Conservation (phyloP, 306 rosid genomes). For the Pueraria montana region DNA sequence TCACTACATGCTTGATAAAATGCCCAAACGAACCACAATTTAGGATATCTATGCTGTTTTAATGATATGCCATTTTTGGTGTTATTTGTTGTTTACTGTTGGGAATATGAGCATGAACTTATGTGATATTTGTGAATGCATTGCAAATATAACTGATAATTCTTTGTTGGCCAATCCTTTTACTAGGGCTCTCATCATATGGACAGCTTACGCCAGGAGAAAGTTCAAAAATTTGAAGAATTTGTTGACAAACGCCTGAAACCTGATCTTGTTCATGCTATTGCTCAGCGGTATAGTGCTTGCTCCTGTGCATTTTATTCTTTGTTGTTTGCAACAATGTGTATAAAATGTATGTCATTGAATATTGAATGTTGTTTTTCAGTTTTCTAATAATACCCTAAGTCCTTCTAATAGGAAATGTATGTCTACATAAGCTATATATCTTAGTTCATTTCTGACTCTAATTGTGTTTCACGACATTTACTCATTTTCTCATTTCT, state of each 20-base stretch:
- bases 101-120: conserved; percentile 29
- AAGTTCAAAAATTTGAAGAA: conserved; percentile 78
- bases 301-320: conserved; percentile 13
- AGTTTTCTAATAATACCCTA: conserved; percentile 6
- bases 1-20: conserved; percentile 11
- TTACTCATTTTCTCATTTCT: conserved; percentile 23
- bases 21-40: conserved; percentile 7
- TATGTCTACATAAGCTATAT: conserved; percentile 7
- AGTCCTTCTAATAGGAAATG: conserved; percentile 8
- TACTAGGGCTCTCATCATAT: conserved; percentile 51
- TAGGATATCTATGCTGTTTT: background rate
- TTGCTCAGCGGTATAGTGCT: conserved; percentile 72
- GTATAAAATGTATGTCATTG: background rate
- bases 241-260: conserved; percentile 85
- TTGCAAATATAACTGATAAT: conserved; percentile 17
- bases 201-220: conserved; percentile 64
- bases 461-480: conserved; percentile 6
- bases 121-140: background rate
- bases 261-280: conserved; percentile 85
- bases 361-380: background rate
- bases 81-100: background rate
- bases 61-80: background rate
- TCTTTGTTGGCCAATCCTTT: conserved; percentile 23
- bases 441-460: background rate
- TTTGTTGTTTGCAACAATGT: conserved; percentile 20